Percentiles rank a stretch among this genome's conserved stretches.
Evolutionary conservation across 768 basidiomycete species (phyloP).

Genomic region (Serendipita sp.): DNA sequence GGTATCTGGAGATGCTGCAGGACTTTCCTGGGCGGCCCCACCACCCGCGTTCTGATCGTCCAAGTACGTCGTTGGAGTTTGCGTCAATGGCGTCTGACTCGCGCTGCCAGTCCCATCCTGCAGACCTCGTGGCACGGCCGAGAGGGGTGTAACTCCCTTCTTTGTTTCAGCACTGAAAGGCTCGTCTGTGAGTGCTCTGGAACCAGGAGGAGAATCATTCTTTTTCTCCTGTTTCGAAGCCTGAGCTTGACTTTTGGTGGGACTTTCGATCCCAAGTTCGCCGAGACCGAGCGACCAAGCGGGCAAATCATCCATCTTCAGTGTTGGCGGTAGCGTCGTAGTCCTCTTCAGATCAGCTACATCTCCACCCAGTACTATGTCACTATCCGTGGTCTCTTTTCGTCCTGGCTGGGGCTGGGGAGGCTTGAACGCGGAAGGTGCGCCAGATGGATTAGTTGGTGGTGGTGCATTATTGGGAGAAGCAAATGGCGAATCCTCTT

Average conservation of each 20-base stretch:
- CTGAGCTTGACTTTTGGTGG: neutral
- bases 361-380: neutral
- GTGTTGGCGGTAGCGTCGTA: neutral
- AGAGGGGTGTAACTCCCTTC: neutral
- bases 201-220: neutral
- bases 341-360: neutral
- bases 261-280: neutral
- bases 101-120: neutral
- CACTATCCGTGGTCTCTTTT: neutral
- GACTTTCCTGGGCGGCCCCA: neutral
- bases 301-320: neutral
- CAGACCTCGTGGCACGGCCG: neutral
- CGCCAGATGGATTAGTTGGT: no score
- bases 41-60: neutral
- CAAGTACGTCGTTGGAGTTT: neutral
- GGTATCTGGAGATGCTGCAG: neutral
- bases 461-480: neutral
- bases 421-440: slow-evolving; percentile 1
- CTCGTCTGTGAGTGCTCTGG: neutral
- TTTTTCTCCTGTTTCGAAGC: neutral
- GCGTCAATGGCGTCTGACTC: neutral
- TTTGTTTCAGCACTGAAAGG: neutral
- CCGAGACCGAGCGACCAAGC: neutral
- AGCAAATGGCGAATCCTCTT: neutral
- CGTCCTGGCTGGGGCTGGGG: neutral